These are phyloP conservation scores for Kwoniella shandongensis DNA, from an alignment of 768 basidiomycete species.

Conservation along the genomic window DNA sequence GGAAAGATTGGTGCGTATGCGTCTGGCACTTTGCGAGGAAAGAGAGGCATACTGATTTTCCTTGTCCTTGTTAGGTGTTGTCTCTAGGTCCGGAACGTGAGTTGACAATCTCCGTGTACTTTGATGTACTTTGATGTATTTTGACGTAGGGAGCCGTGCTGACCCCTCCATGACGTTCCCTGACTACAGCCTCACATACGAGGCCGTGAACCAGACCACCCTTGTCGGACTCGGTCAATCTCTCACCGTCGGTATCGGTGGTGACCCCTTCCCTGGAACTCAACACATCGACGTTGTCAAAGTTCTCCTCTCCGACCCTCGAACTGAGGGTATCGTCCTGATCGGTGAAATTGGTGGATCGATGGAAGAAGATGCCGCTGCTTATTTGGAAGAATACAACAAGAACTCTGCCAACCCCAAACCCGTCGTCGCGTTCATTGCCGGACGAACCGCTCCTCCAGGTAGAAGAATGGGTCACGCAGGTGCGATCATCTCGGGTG, in stretches of 20 bases:
- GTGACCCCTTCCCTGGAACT: conserved; percentile 63
- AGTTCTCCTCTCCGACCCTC: conserved; percentile 89
- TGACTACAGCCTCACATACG: conserved; percentile 91
- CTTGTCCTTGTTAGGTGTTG: conserved; percentile 34
- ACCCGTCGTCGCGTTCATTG: conserved; percentile 97
- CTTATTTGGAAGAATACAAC: conserved; percentile 90
- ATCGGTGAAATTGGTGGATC: conserved; percentile 99
- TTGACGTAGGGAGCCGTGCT: too few species aligned
- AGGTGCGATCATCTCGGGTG: conserved; percentile 96
- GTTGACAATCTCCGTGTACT: conserved; percentile 6
- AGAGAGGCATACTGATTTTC: neutral
- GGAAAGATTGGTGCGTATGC: conserved; percentile 79
- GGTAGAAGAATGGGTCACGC: conserved; percentile 98
- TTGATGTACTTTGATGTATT: neutral
- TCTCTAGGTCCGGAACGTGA: conserved; percentile 53
- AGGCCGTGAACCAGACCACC: conserved; percentile 95
- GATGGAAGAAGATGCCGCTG: conserved; percentile 99
- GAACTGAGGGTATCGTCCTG: conserved; percentile 93
- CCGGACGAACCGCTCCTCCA: conserved; percentile 95
- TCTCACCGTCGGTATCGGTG: conserved; percentile 94
- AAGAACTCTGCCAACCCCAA: conserved; percentile 81
- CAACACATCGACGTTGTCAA: conserved; percentile 95
- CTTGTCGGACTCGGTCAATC: conserved; percentile 94
- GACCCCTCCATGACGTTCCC: too few species aligned
- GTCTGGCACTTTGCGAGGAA: neutral